Conservation (phyloP, 768 basidiomycete genomes). For the Polyporus arcularius region DNA sequence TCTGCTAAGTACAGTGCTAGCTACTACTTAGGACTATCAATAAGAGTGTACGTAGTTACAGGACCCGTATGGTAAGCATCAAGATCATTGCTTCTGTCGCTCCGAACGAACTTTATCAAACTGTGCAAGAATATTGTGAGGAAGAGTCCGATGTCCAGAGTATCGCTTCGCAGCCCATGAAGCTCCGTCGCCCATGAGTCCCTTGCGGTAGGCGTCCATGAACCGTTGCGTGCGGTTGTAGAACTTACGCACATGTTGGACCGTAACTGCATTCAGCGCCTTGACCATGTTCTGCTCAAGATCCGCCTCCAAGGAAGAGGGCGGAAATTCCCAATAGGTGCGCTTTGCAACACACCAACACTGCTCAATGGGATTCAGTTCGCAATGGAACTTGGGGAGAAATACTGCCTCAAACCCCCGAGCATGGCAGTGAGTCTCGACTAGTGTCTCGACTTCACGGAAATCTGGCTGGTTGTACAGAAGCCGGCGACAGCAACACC, state of each 20-base stretch:
- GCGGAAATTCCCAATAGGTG: conserved; percentile 29
- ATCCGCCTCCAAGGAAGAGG: conserved; percentile 34
- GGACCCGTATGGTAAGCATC: too few species aligned
- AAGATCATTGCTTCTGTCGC: too few species aligned
- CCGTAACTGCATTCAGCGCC: conserved; percentile 31
- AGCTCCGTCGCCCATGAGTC: background rate
- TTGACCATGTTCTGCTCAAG: conserved; percentile 33
- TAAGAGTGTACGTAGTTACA: too few species aligned
- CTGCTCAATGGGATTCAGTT: conserved; percentile 42
- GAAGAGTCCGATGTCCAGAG: conserved; percentile 2
- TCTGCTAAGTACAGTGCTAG: too few species aligned
- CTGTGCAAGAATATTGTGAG: background rate
- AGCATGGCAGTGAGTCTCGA: conserved; percentile 30
- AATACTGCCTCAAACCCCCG: conserved; percentile 35
- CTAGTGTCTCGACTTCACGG: conserved; percentile 29
- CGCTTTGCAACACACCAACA: conserved; percentile 40
- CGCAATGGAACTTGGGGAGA: conserved; percentile 42
- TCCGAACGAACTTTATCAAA: background rate
- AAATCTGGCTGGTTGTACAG: conserved; percentile 48
- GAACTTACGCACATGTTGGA: background rate
- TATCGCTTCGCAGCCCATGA: conserved; percentile 9
- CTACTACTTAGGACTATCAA: too few species aligned
- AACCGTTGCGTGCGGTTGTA: conserved; percentile 3
- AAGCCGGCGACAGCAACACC: conserved; percentile 37
- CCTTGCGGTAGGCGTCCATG: conserved; percentile 1